Conservation (phyloP, 164 flowering plant species). For the Sedum album region DNA sequence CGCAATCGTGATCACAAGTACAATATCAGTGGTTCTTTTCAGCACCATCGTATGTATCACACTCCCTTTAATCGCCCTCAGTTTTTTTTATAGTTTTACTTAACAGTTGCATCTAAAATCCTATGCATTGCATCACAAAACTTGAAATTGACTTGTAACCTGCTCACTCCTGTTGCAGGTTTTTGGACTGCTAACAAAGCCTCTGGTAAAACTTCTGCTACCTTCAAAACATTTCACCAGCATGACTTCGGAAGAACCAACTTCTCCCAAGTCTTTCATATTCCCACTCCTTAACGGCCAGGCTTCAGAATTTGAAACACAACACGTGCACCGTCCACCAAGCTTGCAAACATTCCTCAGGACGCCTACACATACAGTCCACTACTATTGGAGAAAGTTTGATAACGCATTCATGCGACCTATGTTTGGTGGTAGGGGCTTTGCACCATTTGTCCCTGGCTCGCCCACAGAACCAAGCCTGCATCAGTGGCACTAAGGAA, state of each 20-base stretch:
- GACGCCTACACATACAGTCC: constrained; percentile 59
- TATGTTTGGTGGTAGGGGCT: constrained; percentile 91
- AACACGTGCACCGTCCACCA: constrained; percentile 31
- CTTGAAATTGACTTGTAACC: too few species aligned
- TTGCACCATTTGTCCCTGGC: constrained; percentile 70
- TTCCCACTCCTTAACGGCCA: constrained; percentile 54
- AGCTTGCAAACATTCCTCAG: constrained; percentile 55
- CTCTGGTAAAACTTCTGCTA: constrained; percentile 51
- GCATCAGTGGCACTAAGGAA: constrained; percentile 20
- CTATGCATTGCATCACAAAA: too few species aligned
- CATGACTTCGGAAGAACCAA: constrained; percentile 42
- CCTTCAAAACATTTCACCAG: constrained; percentile 36
- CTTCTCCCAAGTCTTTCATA: constrained; percentile 51
- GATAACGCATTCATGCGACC: constrained; percentile 85
- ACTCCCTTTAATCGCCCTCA: not conserved
- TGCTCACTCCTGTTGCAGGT: not conserved
- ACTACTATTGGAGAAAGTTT: constrained; percentile 77
- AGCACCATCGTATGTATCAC: constrained; percentile 68
- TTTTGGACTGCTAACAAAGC: constrained; percentile 12
- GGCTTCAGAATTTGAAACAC: constrained; percentile 31
- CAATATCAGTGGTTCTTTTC: constrained; percentile 86
- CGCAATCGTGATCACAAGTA: constrained; percentile 92
- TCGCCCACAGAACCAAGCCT: constrained; percentile 54
- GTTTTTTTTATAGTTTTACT: too few species aligned
- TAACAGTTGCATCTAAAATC: too few species aligned